Percentiles rank a stretch among this genome's conserved stretches.
phyloP scores from a whole-genome alignment of 2,329 filamentous ascomycete genomes.

The Arthrobotrys iridis region DNA sequence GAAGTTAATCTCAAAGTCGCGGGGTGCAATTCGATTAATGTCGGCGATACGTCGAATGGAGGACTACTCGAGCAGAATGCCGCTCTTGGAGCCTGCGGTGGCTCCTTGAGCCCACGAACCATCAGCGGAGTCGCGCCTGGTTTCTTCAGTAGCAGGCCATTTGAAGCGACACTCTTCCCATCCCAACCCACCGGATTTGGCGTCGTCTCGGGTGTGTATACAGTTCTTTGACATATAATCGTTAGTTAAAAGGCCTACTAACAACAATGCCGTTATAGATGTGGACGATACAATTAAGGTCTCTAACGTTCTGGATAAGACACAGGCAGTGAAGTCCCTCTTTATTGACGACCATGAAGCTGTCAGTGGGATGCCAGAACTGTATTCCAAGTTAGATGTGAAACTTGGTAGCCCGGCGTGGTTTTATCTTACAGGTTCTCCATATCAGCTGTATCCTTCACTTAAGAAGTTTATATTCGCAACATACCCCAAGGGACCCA shows the following conservation, averaged over 20 bases:
- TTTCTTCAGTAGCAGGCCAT: slow-evolving; percentile 8
- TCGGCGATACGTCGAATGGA: slow-evolving; percentile 14
- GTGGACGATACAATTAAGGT: slow-evolving; percentile 96
- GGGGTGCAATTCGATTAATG: slow-evolving; percentile 15
- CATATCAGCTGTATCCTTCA: slow-evolving; percentile 93
- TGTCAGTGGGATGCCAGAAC: slow-evolving; percentile 83
- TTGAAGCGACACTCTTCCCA: slow-evolving; percentile 26
- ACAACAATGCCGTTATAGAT: slow-evolving; percentile 67
- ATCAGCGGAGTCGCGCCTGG: slow-evolving; percentile 22
- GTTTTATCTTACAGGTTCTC: slow-evolving; percentile 93
- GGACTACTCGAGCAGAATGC: slow-evolving; percentile 30
- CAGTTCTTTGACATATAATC: background rate
- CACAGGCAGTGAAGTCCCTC: slow-evolving; percentile 82
- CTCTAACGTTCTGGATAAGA: slow-evolving; percentile 80
- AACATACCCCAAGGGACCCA: slow-evolving; percentile 78
- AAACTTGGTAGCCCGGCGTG: slow-evolving; percentile 73
- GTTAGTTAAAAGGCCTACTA: too few species aligned
- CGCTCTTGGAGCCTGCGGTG: slow-evolving; percentile 20
- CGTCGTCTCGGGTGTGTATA: slow-evolving; percentile 34
- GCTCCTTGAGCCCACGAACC: slow-evolving; percentile 4
- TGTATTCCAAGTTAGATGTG: slow-evolving; percentile 74
- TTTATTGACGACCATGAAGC: slow-evolving; percentile 80
- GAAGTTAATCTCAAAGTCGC: slow-evolving; percentile 17
- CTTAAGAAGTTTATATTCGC: slow-evolving; percentile 76
- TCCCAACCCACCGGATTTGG: slow-evolving; percentile 32